Base-by-base conservation (phyloP, 805 yeast genomes). In the Kodamaea leandrae region DNA sequence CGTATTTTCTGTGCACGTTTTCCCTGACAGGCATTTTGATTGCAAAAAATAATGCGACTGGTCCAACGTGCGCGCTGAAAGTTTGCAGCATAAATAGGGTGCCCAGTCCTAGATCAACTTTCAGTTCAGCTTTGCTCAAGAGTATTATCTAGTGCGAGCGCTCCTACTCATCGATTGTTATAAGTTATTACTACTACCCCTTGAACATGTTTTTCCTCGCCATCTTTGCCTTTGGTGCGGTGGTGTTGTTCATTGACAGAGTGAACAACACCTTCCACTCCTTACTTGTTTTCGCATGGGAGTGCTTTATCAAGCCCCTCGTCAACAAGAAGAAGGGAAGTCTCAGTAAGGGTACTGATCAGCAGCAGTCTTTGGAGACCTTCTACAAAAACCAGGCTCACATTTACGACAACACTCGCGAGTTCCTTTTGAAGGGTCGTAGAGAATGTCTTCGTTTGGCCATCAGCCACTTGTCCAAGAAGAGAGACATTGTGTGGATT, bases 351-450 rank as follows among this genome's bases (percentile, higher is more conserved):
- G 67, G 72, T 39, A 15, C 28, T 5, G 27, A 25, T 15, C 87
- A 82, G 54, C 83, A 79, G 53, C 72, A 72, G 25, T 76, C 78
- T 4, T 69, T 82, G 43, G 95, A 86, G 58, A 64, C 73, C 18
- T 86, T 86, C 57, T 86, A 86, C 64, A 76, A 77, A 52, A 78
- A 78, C 34, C 95, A 86, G 62, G 95, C 95, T 7, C 77, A 75
- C 41, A 73, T 86, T 33, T 86, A 86, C 57, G 95, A 86, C 57
- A 61, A 77, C 33, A 86, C 95, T 3, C 77, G 95, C 54, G 68
- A 73, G 35, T 64, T 73, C 26, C 67, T 86, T 29, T 69, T 86
- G 49, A 76, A 83, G 60, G 95, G 95, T 15, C 72, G 95, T 52
- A 79, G 77, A 52, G 74, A 73, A 42, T 80, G 86, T 42, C 66